Percentiles rank a stretch among this genome's conserved stretches.
Conservation (phyloP, 2,329 filamentous ascomycete species). For the Sclerotinia sclerotiorum region DNA sequence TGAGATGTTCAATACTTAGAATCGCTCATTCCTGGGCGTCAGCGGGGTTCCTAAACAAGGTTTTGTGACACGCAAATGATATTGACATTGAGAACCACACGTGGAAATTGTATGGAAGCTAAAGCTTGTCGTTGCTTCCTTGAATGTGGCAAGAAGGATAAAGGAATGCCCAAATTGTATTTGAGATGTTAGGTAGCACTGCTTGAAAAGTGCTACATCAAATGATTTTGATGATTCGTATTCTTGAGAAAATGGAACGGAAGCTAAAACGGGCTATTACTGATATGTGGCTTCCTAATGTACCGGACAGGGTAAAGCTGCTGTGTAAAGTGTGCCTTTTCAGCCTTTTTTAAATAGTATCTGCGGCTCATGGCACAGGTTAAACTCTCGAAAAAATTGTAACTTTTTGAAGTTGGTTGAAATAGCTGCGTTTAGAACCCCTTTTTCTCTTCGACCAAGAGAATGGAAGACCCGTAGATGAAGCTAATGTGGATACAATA, state of each 20-base stretch:
- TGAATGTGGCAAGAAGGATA: background rate
- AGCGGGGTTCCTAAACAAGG: background rate
- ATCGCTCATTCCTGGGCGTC: background rate
- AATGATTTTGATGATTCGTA: slow-evolving; percentile 5
- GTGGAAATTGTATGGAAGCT: slow-evolving; percentile 8
- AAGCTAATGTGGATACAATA: slow-evolving; percentile 3
- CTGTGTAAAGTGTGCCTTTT: slow-evolving; percentile 5
- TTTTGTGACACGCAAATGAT: background rate
- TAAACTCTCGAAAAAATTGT: background rate
- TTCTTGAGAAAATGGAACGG: slow-evolving; percentile 3
- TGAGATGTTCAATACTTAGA: background rate
- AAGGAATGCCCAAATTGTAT: background rate
- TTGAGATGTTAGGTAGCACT: background rate
- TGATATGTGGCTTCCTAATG: slow-evolving; percentile 3
- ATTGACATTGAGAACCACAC: slow-evolving; percentile 13
- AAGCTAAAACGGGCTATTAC: background rate
- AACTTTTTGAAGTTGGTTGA: background rate
- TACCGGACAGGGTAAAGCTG: background rate
- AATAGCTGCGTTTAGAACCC: slow-evolving; percentile 1
- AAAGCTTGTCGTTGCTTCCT: background rate
- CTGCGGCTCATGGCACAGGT: slow-evolving; percentile 2
- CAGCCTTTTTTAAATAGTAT: slow-evolving; percentile 8
- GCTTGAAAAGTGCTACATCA: slow-evolving; percentile 3
- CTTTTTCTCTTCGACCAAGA: slow-evolving; percentile 6
- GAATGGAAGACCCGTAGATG: background rate